Conservation (phyloP, 2,329 filamentous ascomycete genomes). For the Xylariales sp. region DNA sequence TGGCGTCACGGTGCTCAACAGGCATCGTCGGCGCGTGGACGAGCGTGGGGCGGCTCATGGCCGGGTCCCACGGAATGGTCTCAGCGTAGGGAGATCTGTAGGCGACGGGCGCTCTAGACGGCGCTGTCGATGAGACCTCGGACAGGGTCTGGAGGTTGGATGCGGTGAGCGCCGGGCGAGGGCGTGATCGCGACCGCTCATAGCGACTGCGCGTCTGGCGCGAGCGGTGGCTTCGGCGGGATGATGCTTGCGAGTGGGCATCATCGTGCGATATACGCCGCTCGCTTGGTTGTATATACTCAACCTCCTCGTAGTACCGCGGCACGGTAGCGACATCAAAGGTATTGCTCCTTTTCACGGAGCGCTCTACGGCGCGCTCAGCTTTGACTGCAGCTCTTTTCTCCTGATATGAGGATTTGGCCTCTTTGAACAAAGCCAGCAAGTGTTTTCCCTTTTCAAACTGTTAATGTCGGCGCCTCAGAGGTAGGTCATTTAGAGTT, state of each 20-base stretch:
- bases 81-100: constrained; percentile 38
- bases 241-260: constrained; percentile 32
- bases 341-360: constrained; percentile 57
- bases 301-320: constrained; percentile 23
- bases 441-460: constrained; percentile 82
- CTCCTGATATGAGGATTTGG: constrained; percentile 80
- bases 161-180: constrained; percentile 42
- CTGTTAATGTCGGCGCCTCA: too few species aligned
- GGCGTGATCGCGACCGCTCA: constrained; percentile 24
- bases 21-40: constrained; percentile 10
- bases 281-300: constrained; percentile 15
- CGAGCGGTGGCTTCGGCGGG: constrained; percentile 36
- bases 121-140: constrained; percentile 45
- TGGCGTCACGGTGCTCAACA: constrained; percentile 10
- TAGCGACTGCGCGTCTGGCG: constrained; percentile 28
- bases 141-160: constrained; percentile 49
- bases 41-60: constrained; percentile 33
- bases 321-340: constrained; percentile 33
- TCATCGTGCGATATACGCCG: constrained; percentile 25
- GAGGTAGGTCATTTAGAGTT: neutral
- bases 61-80: constrained; percentile 39
- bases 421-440: constrained; percentile 87
- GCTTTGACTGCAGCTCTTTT: constrained; percentile 79
- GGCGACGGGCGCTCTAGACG: constrained; percentile 34
- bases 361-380: constrained; percentile 38